phyloP scores from a whole-genome alignment of 192 early-diverging fungal genomes.

The Kappamyces sp. region DNA sequence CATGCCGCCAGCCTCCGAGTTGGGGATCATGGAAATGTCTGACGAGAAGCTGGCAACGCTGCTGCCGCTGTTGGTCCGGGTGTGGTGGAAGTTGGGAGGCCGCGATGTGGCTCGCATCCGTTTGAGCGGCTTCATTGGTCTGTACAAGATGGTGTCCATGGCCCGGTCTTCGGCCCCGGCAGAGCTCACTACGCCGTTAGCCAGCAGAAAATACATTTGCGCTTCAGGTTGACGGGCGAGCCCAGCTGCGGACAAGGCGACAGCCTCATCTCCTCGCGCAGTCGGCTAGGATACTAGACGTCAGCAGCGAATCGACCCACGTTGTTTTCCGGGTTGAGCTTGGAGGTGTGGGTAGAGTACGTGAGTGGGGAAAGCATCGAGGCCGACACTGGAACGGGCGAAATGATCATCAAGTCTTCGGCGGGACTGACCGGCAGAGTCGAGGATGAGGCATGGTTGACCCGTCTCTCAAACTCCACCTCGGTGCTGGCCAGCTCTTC shows the following conservation, averaged over 20 bases:
- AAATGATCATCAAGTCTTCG: not conserved
- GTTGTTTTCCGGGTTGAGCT: conserved; percentile 14
- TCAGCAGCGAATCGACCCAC: not conserved
- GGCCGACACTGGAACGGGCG: not conserved
- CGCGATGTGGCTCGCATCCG: not conserved
- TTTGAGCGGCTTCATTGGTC: conserved; percentile 10
- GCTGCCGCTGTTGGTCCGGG: conserved; percentile 8
- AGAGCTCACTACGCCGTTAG: not conserved
- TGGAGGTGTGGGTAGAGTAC: conserved; percentile 11
- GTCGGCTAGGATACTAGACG: conserved; percentile 7
- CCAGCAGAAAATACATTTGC: not conserved
- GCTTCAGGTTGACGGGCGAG: conserved; percentile 1
- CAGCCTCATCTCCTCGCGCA: conserved; percentile 13
- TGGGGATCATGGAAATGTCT: conserved; percentile 5
- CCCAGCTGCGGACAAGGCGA: conserved; percentile 14
- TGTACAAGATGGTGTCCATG: not conserved
- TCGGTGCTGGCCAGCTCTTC: not conserved
- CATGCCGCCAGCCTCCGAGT: not conserved
- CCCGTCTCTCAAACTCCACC: conserved; percentile 12
- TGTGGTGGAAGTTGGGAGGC: conserved; percentile 3
- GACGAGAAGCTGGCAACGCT: conserved; percentile 8
- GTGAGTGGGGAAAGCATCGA: not conserved
- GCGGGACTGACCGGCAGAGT: too few relatives aligned
- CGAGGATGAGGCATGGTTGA: not conserved
- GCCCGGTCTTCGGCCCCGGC: not conserved